Percentiles rank a stretch among this genome's conserved stretches.
Evolutionary conservation across 2,329 filamentous ascomycete species (phyloP).

Genomic region (Beauveria australis): DNA sequence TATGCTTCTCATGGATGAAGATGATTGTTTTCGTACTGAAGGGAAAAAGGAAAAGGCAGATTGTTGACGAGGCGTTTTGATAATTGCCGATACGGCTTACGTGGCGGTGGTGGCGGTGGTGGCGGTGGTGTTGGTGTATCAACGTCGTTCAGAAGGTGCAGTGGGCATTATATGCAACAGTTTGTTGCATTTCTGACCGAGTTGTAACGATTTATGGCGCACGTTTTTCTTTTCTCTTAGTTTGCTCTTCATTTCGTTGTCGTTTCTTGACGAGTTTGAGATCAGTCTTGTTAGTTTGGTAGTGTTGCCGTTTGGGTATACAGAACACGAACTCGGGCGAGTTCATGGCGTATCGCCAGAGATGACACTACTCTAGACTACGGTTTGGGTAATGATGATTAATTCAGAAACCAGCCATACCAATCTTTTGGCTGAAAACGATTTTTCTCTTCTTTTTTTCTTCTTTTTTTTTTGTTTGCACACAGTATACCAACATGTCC

Average conservation of each 20-base stretch:
- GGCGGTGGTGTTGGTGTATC: not conserved
- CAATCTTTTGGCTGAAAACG: too few relatives aligned
- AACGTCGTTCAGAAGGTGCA: constrained; percentile 8
- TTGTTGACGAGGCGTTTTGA: not conserved
- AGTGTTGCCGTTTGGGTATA: not conserved
- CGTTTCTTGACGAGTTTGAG: not conserved
- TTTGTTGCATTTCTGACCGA: not conserved
- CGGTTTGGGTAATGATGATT: not conserved
- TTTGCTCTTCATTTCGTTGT: not conserved
- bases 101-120: not conserved
- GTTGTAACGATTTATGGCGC: not conserved
- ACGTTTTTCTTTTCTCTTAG: not conserved
- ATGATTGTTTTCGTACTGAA: not conserved
- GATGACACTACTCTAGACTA: not conserved
- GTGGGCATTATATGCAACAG: constrained; percentile 8
- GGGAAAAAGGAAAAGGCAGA: not conserved
- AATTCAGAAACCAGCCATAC: not conserved
- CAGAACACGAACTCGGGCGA: not conserved
- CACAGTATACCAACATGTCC: too few relatives aligned
- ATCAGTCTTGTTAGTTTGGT: not conserved
- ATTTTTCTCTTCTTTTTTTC: too few relatives aligned
- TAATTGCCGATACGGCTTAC: not conserved
- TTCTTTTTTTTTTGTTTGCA: too few relatives aligned
- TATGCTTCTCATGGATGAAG: not conserved
- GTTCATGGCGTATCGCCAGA: not conserved